Conservation (phyloP, 2,329 filamentous ascomycete species). For the Neospermospora avenae region DNA sequence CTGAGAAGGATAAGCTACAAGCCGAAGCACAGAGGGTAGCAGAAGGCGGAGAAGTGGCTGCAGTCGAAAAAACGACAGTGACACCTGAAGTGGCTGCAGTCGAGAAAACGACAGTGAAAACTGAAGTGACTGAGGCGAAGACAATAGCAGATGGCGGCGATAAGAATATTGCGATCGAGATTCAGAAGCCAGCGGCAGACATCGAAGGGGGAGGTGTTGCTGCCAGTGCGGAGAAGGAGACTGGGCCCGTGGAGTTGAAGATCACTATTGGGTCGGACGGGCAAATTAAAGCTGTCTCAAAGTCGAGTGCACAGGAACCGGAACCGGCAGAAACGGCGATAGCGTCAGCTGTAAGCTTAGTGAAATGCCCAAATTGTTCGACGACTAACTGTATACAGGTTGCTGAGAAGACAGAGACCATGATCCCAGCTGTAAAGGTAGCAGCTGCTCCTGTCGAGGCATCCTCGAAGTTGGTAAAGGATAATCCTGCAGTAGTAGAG, state of each 20-base stretch:
- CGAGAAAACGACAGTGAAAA: background rate
- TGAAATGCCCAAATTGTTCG: background rate
- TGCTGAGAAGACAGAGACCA: background rate
- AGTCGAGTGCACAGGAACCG: background rate
- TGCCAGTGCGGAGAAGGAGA: background rate
- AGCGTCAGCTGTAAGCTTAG: background rate
- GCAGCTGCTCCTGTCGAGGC: background rate
- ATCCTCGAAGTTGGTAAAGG: background rate
- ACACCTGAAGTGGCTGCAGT: background rate
- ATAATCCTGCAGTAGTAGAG: background rate
- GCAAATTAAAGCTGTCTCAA: conserved; percentile 17
- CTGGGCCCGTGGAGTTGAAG: conserved; percentile 13
- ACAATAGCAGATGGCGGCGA: too few relatives aligned
- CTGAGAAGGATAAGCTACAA: conserved; percentile 7
- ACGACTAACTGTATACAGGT: background rate
- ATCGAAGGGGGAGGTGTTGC: background rate
- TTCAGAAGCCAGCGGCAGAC: background rate
- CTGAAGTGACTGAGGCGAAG: background rate
- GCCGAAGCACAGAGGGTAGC: conserved; percentile 1
- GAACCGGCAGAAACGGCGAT: background rate
- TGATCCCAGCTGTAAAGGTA: background rate
- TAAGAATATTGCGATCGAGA: background rate
- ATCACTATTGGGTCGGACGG: conserved; percentile 20
- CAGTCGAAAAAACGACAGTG: background rate
- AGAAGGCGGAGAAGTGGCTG: background rate